Percentiles rank a stretch among this genome's conserved stretches.
phyloP scores from a whole-genome alignment of 495 filamentous ascomycete species.

The Cryomyces antarcticus region DNA sequence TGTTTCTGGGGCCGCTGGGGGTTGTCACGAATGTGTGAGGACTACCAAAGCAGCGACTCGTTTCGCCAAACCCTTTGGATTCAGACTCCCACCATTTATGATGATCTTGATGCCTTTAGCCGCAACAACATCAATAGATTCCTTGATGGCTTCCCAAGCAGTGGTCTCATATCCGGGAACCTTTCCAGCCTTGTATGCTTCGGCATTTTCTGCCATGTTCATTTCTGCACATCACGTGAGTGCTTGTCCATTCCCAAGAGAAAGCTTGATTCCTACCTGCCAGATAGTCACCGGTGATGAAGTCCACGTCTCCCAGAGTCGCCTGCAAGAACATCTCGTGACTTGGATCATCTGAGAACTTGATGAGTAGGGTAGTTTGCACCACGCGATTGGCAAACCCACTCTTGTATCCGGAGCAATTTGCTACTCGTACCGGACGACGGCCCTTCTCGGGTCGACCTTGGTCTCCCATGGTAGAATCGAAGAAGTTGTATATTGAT shows the following conservation, averaged over 20 bases:
- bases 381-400: too few relatives aligned
- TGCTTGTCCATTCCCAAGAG: neutral
- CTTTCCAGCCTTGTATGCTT: conserved; percentile 18
- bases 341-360: neutral
- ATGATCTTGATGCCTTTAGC: conserved; percentile 24
- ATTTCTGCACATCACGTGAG: conserved; percentile 14
- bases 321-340: conserved; percentile 13
- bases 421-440: too few relatives aligned
- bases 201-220: conserved; percentile 26
- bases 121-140: conserved; percentile 23
- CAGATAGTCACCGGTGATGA: conserved; percentile 36
- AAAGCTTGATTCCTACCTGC: conserved; percentile 15
- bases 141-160: conserved; percentile 25
- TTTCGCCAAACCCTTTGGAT: conserved; percentile 23
- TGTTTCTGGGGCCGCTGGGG: conserved; percentile 1
- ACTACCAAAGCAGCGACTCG: conserved; percentile 21
- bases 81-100: conserved; percentile 26
- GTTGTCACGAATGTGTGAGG: too few relatives aligned
- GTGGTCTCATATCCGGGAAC: conserved; percentile 24
- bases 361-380: too few relatives aligned
- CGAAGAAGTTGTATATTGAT: too few relatives aligned
- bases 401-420: too few relatives aligned
- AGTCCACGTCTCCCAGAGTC: conserved; percentile 26
- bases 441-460: too few relatives aligned
- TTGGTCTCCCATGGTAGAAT: too few relatives aligned